Base-by-base conservation (phyloP, 768 basidiomycete species). In the Clitopilus hobsonii region DNA sequence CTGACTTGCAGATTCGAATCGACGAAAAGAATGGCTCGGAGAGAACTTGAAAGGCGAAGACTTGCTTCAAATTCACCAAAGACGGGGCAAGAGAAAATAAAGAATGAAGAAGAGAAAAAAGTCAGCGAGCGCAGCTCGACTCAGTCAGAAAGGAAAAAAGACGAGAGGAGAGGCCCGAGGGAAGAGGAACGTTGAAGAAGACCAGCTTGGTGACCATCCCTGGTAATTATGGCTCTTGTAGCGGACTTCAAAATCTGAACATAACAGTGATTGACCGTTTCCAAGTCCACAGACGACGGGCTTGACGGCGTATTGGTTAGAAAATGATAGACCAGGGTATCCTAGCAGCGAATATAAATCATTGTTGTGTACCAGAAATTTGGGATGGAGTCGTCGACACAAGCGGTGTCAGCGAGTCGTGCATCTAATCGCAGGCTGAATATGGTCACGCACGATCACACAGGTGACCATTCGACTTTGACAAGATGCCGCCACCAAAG, bases 21-120 rank as follows among this genome's bases (percentile, higher is more conserved):
- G 49, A 51, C 26, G 49, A 27, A 20, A 56, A 28, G 52, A 57
- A 53, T 41, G 48, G 51, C 27, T 49, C 52, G 67, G 64, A 64
- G 18, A 45, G 36, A n/a, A n/a, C n/a, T n/a, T n/a, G 53, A 53
- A 60, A 54, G 49, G 64, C 62, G 73, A 72, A 73, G 72, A 57
- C 74, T 74, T 66, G 74, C 72, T 75, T 70, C 69, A 61, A 67
- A 68, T 64, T 45, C 41, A 61, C 59, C 61, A 64, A 59, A 57
- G 57, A 58, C 55, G 61, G 63, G 66, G 63, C 56, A 64, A 63
- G 60, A 67, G 65, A 61, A 64, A 53, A 57, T 58, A 67, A 63
- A 58, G 62, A 64, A 63, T 56, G 57, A 58, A 60, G 56, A 36
- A 58, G 58, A 59, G 59, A 57, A 36, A 58, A 50, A 36, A 28